A percentile compares a stretch with the other conserved stretches of the same genome.
Evolutionary conservation across 371 early-diverging fungal species (phyloP).

Genomic region (Mortierella sp.): DNA sequence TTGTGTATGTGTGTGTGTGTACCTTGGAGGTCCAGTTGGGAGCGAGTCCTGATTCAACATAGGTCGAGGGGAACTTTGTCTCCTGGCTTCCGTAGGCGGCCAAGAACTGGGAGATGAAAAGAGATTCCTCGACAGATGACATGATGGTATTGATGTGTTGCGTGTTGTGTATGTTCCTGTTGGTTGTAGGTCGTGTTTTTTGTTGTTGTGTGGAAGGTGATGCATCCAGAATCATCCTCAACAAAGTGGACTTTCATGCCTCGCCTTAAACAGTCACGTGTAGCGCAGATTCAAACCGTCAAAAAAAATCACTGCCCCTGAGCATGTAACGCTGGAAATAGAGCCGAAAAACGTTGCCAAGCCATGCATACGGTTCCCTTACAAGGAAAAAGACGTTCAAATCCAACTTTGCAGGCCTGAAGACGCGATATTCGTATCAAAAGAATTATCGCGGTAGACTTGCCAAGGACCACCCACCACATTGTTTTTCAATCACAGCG

Average conservation of each 20-base stretch:
- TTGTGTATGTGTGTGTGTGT: background rate
- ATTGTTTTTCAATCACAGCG: too few relatives aligned
- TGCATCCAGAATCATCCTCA: too few relatives aligned
- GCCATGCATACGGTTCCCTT: background rate
- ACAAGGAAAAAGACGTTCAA: background rate
- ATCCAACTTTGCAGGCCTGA: background rate
- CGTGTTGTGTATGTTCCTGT: background rate
- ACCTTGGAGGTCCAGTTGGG: slow-evolving; percentile 57
- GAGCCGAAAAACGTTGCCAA: too few relatives aligned
- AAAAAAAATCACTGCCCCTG: too few relatives aligned
- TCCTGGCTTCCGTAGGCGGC: slow-evolving; percentile 33
- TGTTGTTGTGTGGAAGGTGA: background rate
- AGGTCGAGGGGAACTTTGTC: slow-evolving; percentile 40
- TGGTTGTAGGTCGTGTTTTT: background rate
- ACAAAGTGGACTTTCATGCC: too few relatives aligned
- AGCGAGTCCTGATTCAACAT: slow-evolving; percentile 34
- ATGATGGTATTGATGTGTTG: too few relatives aligned
- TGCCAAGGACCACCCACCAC: background rate
- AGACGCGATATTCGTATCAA: background rate
- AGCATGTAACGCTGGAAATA: too few relatives aligned
- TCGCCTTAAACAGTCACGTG: too few relatives aligned
- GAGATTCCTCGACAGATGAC: slow-evolving; percentile 51
- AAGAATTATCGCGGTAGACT: background rate
- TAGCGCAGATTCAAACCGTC: too few relatives aligned
- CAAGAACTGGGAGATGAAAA: slow-evolving; percentile 54